Conservation (phyloP, 2,329 filamentous ascomycete species). For the Fusarium succisae region DNA sequence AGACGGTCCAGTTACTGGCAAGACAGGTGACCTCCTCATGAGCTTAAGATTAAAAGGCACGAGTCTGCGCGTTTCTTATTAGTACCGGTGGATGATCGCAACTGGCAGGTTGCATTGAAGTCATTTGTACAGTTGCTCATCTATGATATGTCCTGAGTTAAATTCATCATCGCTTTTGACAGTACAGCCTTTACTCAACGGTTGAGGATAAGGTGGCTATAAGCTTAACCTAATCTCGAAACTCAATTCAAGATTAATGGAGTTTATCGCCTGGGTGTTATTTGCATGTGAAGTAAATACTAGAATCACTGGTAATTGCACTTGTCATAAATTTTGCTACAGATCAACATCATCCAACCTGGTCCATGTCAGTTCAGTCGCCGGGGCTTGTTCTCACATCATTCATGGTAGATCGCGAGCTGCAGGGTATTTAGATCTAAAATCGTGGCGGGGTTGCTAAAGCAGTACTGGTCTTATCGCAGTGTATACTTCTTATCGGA, state of each 20-base stretch:
- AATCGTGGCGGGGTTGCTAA: not conserved
- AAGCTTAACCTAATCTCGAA: not conserved
- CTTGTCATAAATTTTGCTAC: not conserved
- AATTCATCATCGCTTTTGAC: accelerated
- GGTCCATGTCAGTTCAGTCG: not conserved
- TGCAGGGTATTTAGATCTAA: not conserved
- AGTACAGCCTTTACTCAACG: accelerated
- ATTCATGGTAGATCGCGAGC: not conserved
- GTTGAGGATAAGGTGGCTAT: accelerated
- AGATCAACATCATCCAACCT: no score
- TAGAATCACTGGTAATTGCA: accelerated
- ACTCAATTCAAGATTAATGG: not conserved
- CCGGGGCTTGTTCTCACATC: not conserved
- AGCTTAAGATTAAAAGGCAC: not conserved
- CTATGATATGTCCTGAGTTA: no score
- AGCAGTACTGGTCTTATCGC: not conserved
- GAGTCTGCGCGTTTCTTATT: not conserved
- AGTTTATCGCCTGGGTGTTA: not conserved
- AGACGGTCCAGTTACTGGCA: not conserved
- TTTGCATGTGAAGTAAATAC: not conserved
- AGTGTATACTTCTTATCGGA: not conserved
- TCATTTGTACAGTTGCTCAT: not conserved
- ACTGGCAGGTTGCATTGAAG: not conserved
- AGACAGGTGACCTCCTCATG: not conserved
- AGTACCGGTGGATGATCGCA: not conserved